Evolutionary conservation across 148 eudicot species (phyloP), one percentile per base, ranked within the genome.

Genomic region (Salicornia ramosissima): DNA sequence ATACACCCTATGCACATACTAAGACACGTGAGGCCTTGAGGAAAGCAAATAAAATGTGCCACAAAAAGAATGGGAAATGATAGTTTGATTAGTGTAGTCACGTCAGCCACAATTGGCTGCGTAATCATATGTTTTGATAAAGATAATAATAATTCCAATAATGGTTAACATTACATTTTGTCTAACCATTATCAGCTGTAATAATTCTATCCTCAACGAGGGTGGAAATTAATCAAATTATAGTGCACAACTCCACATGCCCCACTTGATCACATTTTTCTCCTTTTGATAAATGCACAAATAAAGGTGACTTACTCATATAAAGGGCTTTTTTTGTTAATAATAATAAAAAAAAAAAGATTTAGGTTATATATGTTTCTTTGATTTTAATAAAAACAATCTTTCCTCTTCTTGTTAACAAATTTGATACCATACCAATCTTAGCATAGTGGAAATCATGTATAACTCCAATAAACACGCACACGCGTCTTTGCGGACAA

Each of bases 151-250:
- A 39, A 8, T 10, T 33, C 0, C 21, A 59, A 62, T 39, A 39
- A 62, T 21, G 25, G 15, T 62, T 33, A 16, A 62, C 39, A 47
- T 62, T n/a, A 39, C 47, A 39, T 39, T 62, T 62, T 62, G 66
- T 62, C 66, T 62, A 47, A 39, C 66, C 66, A 62, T n/a, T 21
- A 39, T 62, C 28, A 62, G 64, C 14, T 33, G 40, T 36, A 36
- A 0, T 12, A 5, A 33, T 31, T 60, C 33, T 33, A n/a, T 31
- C 43, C 64, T 34, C 19, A 2, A 18, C n/a, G 30, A 55, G 16
- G 15, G 60, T 55, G 60, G 60, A 28, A 55, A 8, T n/a, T n/a
- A n/a, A n/a, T n/a, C n/a, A n/a, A n/a, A n/a, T 16, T 55, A 55
- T 55, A 55, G 33, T 55, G 60, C 60, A 55, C 30, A 55, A 24